Evolutionary conservation across 2,329 filamentous ascomycete species (phyloP).

Genomic region (Cercospora zeina): DNA sequence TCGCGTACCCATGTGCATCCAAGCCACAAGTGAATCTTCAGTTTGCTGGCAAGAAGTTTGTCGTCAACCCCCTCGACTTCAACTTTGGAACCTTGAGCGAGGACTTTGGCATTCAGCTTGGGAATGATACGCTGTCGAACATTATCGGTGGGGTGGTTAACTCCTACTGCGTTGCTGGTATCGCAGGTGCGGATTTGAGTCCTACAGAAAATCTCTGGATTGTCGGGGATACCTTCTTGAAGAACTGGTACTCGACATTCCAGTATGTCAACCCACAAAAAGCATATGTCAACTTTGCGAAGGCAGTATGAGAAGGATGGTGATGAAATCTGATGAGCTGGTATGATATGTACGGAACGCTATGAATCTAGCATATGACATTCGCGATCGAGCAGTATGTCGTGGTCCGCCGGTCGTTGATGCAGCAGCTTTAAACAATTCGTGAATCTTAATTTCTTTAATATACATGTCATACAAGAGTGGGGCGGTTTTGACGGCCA

Average conservation of each 20-base stretch:
- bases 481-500: slow-evolving; percentile 21
- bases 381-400: background rate
- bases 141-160: slow-evolving; percentile 14
- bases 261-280: slow-evolving; percentile 26
- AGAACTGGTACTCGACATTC: slow-evolving; percentile 33
- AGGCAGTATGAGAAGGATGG: slow-evolving; percentile 21
- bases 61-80: slow-evolving; percentile 31
- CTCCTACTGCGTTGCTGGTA: slow-evolving; percentile 26
- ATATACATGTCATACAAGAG: slow-evolving; percentile 23
- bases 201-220: slow-evolving; percentile 29
- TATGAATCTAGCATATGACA: background rate
- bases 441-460: slow-evolving; percentile 12
- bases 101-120: slow-evolving; percentile 22
- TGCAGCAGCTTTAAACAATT: background rate
- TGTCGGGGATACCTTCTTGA: slow-evolving; percentile 33
- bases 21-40: slow-evolving; percentile 33
- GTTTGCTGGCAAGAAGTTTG: slow-evolving; percentile 35
- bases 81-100: slow-evolving; percentile 29
- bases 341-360: background rate
- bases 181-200: slow-evolving; percentile 28
- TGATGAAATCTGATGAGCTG: background rate
- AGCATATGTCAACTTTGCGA: slow-evolving; percentile 33
- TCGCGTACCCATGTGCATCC: slow-evolving; percentile 39
- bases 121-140: slow-evolving; percentile 17
- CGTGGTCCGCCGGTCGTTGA: background rate